Evolutionary conservation across 176 grass and related monocot genomes (phyloP).

Genomic region (Triticum dicoccoides): DNA sequence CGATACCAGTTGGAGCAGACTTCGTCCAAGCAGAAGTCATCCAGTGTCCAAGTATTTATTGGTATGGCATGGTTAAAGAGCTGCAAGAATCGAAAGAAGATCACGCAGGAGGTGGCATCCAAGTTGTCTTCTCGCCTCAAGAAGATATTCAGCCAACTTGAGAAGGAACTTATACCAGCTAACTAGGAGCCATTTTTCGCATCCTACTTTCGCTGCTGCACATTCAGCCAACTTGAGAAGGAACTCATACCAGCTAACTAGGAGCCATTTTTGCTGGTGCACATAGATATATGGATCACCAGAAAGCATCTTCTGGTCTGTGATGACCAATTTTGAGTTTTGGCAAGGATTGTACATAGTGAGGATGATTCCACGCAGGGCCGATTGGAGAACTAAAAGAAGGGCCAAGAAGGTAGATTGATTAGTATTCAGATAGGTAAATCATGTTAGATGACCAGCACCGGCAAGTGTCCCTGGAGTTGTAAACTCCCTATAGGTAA

Average conservation of each 20-base stretch:
- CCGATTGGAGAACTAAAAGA: neutral
- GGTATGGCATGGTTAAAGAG: conserved; percentile 84
- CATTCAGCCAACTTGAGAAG: conserved; percentile 57
- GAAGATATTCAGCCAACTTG: conserved; percentile 63
- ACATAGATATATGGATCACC: conserved; percentile 15
- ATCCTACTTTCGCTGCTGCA: conserved; percentile 27
- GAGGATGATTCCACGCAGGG: neutral
- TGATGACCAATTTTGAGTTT: neutral
- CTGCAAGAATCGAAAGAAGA: conserved; percentile 74
- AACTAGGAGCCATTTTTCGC: conserved; percentile 34
- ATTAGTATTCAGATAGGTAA: neutral
- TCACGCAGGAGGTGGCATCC: conserved; percentile 57
- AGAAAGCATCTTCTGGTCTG: neutral
- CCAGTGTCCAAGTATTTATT: conserved; percentile 51
- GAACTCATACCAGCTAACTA: conserved; percentile 43
- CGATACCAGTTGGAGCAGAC: conserved; percentile 70
- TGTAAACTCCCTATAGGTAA: neutral
- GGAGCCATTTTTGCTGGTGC: conserved; percentile 31
- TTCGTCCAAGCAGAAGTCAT: conserved; percentile 43
- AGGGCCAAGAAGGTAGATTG: neutral
- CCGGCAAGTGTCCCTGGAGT: neutral
- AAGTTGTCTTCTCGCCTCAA: conserved; percentile 60
- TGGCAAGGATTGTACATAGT: neutral
- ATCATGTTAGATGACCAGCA: conserved; percentile 28
- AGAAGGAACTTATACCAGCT: conserved; percentile 49